Evolutionary conservation across 1,139 yeast species (phyloP), one percentile per base, ranked within the genome.

Genomic region (Suhomyces maxii): DNA sequence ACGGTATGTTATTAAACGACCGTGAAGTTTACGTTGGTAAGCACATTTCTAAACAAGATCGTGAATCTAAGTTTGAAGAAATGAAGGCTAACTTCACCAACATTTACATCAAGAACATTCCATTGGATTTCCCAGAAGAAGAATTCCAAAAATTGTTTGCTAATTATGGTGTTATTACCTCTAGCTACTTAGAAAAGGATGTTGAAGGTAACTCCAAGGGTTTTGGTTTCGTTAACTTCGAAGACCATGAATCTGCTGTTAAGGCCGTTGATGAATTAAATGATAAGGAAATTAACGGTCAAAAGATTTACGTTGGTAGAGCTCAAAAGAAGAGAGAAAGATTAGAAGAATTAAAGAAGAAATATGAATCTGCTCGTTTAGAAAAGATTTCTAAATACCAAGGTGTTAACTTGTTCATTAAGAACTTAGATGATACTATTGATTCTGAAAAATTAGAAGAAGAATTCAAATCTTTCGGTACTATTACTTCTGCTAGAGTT

Each of bases 301-400:
- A 88, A 77, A 83, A 80, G 73, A 77, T 93, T 58, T 93, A 85
- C 71, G 99, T 93, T 63, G 97, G 97, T 63, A 90, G 99, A 76
- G 99, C 99, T 60, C 99, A 93, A 80, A 93, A 90, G 90, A 93
- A 90, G 83, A 82, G 89, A 73, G 99, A 93, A 82, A 91, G 99
- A 79, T 76, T 86, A 68, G 97, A 90, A 77, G 96, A 91, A 76
- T 87, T 93, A 73, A 90, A 89, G 82, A 87, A 85, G 76, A 96
- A 89, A 77, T 87, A 89, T 77, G 98, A 95, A 76, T 84, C 89
- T 59, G 86, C 89, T 60, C 86, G 96, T 72, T 81, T 87, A 69
- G 98, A 93, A 79, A 89, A 89, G 75, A 78, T 89, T 69, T 84
- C 87, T 67, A 91, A 91, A 78, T 91, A 88, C 80, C 97, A 91